phyloP scores from a whole-genome alignment of 768 basidiomycete species.

The Mycena chlorophos region DNA sequence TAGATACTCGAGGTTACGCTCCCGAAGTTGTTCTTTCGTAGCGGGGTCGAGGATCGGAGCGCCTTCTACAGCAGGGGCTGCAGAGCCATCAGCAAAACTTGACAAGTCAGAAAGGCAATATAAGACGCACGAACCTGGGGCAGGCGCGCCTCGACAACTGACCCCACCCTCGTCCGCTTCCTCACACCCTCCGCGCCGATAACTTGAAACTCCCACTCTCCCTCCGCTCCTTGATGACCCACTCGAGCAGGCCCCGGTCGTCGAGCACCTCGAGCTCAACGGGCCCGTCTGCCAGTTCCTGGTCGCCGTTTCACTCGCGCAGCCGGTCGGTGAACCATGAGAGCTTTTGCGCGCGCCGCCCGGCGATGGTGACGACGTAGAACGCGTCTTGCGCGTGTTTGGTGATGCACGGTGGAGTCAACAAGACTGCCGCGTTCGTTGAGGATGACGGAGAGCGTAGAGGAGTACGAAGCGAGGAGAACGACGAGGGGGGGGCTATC shows the following conservation, averaged over 20 bases:
- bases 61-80: slow-evolving; percentile 74
- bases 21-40: slow-evolving; percentile 59
- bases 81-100: slow-evolving; percentile 1
- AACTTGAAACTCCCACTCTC: slow-evolving; percentile 67
- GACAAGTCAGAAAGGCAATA: neutral
- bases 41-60: slow-evolving; percentile 67
- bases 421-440: slow-evolving; percentile 92
- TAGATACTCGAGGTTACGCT: slow-evolving; percentile 93
- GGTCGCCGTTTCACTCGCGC: slow-evolving; percentile 73
- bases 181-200: slow-evolving; percentile 77
- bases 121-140: slow-evolving; percentile 59
- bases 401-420: slow-evolving; percentile 90
- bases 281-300: slow-evolving; percentile 52
- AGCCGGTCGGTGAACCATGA: slow-evolving; percentile 72
- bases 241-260: slow-evolving; percentile 86
- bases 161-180: slow-evolving; percentile 76
- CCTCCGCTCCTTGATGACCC: slow-evolving; percentile 91
- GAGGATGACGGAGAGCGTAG: slow-evolving; percentile 85
- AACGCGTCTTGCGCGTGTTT: slow-evolving; percentile 78
- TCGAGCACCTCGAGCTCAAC: slow-evolving; percentile 84
- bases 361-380: slow-evolving; percentile 97
- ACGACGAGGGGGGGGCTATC: slow-evolving; percentile 83
- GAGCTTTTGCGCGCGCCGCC: slow-evolving; percentile 77
- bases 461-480: slow-evolving; percentile 65
- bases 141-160: slow-evolving; percentile 85